These are phyloP conservation scores for Colletotrichum sojae DNA, from an alignment of 2,329 filamentous ascomycete species.

Conservation along the genomic window DNA sequence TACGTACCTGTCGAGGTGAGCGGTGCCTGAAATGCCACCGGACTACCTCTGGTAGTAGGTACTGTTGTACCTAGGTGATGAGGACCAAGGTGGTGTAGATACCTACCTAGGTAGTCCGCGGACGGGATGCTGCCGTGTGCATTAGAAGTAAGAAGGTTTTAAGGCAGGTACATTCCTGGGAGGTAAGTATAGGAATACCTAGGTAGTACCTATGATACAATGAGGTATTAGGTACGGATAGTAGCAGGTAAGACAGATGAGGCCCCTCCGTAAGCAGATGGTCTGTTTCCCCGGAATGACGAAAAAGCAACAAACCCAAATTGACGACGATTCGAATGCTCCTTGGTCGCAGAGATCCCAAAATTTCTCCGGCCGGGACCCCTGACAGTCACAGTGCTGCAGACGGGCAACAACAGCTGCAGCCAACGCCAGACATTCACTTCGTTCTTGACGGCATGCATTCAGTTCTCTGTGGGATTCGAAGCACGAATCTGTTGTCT, in stretches of 20 bases:
- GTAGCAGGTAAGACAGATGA: background rate
- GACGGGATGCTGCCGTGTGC: no score
- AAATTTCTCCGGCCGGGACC: background rate
- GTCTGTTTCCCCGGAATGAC: constrained; percentile 36
- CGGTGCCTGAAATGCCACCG: background rate
- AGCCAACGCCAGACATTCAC: constrained; percentile 3
- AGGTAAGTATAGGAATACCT: background rate
- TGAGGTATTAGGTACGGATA: background rate
- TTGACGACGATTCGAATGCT: background rate
- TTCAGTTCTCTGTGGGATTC: constrained; percentile 6
- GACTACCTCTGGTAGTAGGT: no score
- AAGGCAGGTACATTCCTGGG: no score
- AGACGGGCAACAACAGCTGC: background rate
- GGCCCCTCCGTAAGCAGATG: constrained; percentile 21
- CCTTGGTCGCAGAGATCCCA: constrained; percentile 12
- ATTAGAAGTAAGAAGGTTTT: no score
- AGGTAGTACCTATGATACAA: background rate
- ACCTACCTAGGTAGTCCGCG: no score
- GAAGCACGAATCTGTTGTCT: background rate
- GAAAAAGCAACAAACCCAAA: constrained; percentile 33
- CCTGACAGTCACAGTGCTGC: background rate
- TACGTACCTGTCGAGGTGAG: background rate
- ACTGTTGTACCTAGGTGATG: no score
- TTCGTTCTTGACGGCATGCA: background rate
- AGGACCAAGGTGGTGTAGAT: no score